Conservation (phyloP, 768 basidiomycete genomes). For the Psilocybe sp. region DNA sequence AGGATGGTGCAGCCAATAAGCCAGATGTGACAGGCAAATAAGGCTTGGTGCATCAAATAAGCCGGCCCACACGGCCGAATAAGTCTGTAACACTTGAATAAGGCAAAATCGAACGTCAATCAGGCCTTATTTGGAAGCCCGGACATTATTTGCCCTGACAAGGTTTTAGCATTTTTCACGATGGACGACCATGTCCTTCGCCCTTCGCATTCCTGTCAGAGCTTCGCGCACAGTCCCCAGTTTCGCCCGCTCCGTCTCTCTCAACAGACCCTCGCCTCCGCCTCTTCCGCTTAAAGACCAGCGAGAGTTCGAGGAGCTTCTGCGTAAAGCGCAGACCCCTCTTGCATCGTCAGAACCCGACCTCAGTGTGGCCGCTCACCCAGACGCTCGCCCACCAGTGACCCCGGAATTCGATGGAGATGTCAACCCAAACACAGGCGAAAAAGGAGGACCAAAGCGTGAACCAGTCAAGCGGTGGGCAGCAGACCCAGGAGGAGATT, state of each 20-base stretch:
- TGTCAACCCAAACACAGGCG: slow-evolving; percentile 78
- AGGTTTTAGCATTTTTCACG: too few relatives aligned
- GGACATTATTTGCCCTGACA: too few relatives aligned
- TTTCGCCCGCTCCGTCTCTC: slow-evolving; percentile 25
- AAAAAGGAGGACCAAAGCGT: slow-evolving; percentile 81
- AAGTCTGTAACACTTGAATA: too few relatives aligned
- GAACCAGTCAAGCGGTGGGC: slow-evolving; percentile 73
- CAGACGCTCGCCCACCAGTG: slow-evolving; percentile 61
- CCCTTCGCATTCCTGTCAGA: not conserved
- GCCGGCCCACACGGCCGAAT: too few relatives aligned
- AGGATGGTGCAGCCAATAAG: too few relatives aligned
- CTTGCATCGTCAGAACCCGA: slow-evolving; percentile 34
- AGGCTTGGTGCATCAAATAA: too few relatives aligned
- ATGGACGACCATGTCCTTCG: not conserved
- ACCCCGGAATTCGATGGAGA: slow-evolving; percentile 78
- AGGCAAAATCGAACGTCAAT: too few relatives aligned
- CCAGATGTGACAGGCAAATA: too few relatives aligned
- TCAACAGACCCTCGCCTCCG: slow-evolving; percentile 68
- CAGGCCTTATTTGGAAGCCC: too few relatives aligned
- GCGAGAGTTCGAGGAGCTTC: slow-evolving; percentile 83
- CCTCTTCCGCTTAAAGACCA: slow-evolving; percentile 75
- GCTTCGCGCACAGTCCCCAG: not conserved
- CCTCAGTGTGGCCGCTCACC: slow-evolving; percentile 53
- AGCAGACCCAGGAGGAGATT: slow-evolving; percentile 61
- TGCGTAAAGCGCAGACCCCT: slow-evolving; percentile 55